Evolutionary conservation across 2,329 filamentous ascomycete genomes (phyloP).

Genomic region (Chaetomiaceae sp.): DNA sequence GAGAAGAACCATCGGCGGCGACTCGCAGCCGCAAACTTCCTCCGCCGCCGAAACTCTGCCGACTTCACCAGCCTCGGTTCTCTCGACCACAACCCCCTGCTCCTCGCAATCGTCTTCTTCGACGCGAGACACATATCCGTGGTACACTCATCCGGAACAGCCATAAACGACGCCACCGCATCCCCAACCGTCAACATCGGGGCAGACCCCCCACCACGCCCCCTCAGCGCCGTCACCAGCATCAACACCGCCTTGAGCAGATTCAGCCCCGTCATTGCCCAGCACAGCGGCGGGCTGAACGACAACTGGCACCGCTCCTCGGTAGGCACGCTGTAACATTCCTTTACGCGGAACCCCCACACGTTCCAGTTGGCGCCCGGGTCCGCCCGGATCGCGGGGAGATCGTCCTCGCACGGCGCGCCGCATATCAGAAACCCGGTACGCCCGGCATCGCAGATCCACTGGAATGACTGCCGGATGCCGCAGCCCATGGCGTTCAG

Average conservation of each 20-base stretch:
- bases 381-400: not conserved
- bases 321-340: not conserved
- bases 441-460: not conserved
- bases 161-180: conserved; percentile 3
- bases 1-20: not conserved
- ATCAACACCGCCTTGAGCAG: conserved; percentile 1
- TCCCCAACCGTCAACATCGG: conserved; percentile 1
- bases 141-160: not conserved
- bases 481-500: not conserved
- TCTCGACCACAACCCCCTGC: not conserved
- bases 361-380: not conserved
- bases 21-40: not conserved
- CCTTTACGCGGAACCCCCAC: not conserved
- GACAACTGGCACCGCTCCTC: not conserved
- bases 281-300: conserved; percentile 1
- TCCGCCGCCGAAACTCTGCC: not conserved
- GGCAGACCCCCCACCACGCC: too few relatives aligned
- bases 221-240: not conserved
- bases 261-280: conserved; percentile 1
- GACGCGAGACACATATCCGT: not conserved
- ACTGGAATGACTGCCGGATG: not conserved
- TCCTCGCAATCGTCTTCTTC: not conserved
- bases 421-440: not conserved
- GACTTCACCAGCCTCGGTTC: not conserved
- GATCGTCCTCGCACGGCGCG: not conserved